These are phyloP conservation scores for Cutaneotrichosporon curvatum DNA, from an alignment of 1,284 basidiomycete species.

Conservation along the genomic window DNA sequence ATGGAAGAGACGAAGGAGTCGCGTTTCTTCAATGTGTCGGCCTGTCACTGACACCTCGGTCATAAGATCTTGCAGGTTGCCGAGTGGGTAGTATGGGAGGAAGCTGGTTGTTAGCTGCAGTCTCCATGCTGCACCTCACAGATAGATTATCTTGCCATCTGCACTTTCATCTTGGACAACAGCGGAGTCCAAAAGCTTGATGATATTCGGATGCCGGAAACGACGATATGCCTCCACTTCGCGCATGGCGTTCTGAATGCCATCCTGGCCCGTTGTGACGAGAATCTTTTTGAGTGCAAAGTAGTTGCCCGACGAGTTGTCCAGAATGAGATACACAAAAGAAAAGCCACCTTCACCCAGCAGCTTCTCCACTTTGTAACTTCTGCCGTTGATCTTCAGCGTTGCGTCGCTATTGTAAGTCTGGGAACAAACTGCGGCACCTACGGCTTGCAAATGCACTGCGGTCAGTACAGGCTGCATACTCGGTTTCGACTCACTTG, in stretches of 20 bases:
- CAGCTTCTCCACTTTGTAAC: conserved; percentile 76
- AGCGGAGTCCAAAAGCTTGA: conserved; percentile 63
- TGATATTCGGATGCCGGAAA: conserved; percentile 64
- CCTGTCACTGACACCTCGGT: conserved; percentile 77
- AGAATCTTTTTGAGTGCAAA: conserved; percentile 94
- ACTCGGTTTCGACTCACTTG: conserved; percentile 23
- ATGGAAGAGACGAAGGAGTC: conserved; percentile 81
- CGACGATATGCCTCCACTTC: conserved; percentile 85
- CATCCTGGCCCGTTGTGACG: conserved; percentile 62
- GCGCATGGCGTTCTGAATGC: conserved; percentile 59
- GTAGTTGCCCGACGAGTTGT: conserved; percentile 58
- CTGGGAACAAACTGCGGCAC: background rate
- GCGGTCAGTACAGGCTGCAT: conserved; percentile 6
- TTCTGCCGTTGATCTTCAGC: conserved; percentile 87
- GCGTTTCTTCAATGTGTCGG: conserved; percentile 74
- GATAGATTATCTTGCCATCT: conserved; percentile 88
- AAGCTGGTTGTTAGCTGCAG: conserved; percentile 20
- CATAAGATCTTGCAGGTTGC: conserved; percentile 93
- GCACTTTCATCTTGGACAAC: conserved; percentile 74
- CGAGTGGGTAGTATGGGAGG: conserved; percentile 49
- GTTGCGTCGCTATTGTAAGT: conserved; percentile 48
- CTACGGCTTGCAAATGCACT: conserved; percentile 47
- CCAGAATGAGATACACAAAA: conserved; percentile 86
- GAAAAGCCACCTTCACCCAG: conserved; percentile 93
- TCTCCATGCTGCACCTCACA: conserved; percentile 40